A percentile compares a stretch with the other conserved stretches of the same genome.
phyloP scores from a whole-genome alignment of 2,329 filamentous ascomycete genomes.

The Rhinocladiella similis region DNA sequence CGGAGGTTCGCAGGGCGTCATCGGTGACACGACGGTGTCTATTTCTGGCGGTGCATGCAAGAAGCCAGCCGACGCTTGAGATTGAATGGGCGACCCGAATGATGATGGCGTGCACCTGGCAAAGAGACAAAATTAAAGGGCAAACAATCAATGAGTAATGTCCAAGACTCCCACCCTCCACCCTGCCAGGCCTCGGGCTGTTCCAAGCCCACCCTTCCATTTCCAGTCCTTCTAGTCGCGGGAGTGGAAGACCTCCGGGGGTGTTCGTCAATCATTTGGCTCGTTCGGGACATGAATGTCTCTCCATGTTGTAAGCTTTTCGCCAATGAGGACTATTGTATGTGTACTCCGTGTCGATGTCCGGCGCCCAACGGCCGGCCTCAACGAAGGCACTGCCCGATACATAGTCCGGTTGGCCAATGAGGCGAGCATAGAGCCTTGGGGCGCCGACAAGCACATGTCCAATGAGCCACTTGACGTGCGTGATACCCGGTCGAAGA shows the following conservation, averaged over 20 bases:
- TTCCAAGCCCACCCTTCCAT: neutral
- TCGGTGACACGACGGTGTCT: slow-evolving; percentile 19
- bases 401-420: slow-evolving; percentile 15
- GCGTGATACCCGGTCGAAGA: slow-evolving; percentile 10
- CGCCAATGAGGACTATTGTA: slow-evolving; percentile 17
- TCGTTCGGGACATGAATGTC: slow-evolving; percentile 13
- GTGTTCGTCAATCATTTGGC: slow-evolving; percentile 12
- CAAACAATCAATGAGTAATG: neutral
- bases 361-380: slow-evolving; percentile 17
- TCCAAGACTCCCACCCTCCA: too few relatives aligned
- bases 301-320: slow-evolving; percentile 20
- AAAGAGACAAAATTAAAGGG: neutral
- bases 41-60: slow-evolving; percentile 22
- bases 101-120: neutral
- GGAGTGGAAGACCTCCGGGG: too few relatives aligned
- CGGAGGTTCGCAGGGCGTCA: slow-evolving; percentile 25
- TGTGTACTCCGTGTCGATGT: slow-evolving; percentile 2
- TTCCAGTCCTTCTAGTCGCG: neutral
- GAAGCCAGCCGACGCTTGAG: slow-evolving; percentile 11
- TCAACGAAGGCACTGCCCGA: slow-evolving; percentile 14
- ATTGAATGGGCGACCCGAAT: slow-evolving; percentile 19
- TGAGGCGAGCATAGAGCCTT: slow-evolving; percentile 13
- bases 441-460: neutral
- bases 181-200: neutral
- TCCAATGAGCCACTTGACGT: slow-evolving; percentile 7